A percentile compares a stretch with the other conserved stretches of the same genome.
Conservation (phyloP, 179 eudicot genomes). For the Heliamphora pulchella region DNA sequence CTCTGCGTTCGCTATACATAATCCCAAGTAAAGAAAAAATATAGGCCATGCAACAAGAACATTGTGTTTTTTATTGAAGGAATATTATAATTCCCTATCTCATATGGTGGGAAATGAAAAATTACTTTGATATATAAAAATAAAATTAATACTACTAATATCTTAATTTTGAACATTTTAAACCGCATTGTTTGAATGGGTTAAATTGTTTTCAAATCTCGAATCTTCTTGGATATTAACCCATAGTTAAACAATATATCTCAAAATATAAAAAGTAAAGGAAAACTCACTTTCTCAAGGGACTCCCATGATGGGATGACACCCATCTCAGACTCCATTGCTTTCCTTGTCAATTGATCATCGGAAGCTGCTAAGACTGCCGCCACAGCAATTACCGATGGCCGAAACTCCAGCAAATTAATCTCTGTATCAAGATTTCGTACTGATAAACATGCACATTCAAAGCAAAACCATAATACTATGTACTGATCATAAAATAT, state of each 20-base stretch:
- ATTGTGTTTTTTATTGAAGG: too few relatives aligned
- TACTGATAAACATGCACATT: not conserved
- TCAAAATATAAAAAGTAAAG: not conserved
- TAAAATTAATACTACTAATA: too few relatives aligned
- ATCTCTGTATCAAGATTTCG: conserved; percentile 31
- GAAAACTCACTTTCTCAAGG: conserved; percentile 43
- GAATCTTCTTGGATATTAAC: not conserved
- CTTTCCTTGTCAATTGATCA: conserved; percentile 32
- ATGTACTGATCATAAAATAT: not conserved
- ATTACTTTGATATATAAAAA: too few relatives aligned
- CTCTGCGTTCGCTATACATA: too few relatives aligned
- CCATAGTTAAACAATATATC: not conserved
- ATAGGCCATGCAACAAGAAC: too few relatives aligned
- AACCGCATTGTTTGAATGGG: too few relatives aligned
- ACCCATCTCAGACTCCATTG: conserved; percentile 33
- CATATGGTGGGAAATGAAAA: too few relatives aligned
- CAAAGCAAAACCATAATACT: not conserved
- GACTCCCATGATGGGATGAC: conserved; percentile 39
- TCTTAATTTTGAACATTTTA: too few relatives aligned
- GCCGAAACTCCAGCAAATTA: conserved; percentile 37
- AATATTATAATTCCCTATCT: too few relatives aligned
- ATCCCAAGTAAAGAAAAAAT: too few relatives aligned
- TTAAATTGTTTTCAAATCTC: too few relatives aligned
- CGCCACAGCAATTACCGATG: conserved; percentile 53
- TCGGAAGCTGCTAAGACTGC: conserved; percentile 50